These are phyloP conservation scores for Xylaria sp. DNA, from an alignment of 2,329 filamentous ascomycete species.

Conservation along the genomic window DNA sequence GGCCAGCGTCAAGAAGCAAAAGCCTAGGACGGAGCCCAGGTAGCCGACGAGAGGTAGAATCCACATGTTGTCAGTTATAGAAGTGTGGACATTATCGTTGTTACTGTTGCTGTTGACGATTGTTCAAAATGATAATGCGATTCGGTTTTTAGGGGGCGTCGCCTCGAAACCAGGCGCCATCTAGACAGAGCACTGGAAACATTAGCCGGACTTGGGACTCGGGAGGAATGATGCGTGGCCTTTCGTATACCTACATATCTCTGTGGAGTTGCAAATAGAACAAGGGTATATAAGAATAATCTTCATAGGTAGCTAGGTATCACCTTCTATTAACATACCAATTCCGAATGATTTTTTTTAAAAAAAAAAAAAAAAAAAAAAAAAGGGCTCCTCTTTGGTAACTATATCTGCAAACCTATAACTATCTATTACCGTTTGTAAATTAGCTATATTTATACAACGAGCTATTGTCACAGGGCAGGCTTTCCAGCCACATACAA, in stretches of 20 bases:
- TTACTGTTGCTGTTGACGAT: background rate
- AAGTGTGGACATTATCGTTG: conserved; percentile 27
- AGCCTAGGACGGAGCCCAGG: conserved; percentile 85
- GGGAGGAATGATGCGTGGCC: conserved; percentile 37
- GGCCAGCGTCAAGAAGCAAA: conserved; percentile 92
- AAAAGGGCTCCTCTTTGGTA: too few relatives aligned
- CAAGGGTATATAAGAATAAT: too few relatives aligned
- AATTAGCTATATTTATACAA: too few relatives aligned
- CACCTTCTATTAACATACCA: too few relatives aligned
- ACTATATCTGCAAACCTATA: too few relatives aligned
- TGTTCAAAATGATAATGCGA: background rate
- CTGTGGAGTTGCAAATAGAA: too few relatives aligned
- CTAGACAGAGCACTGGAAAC: background rate
- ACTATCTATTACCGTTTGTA: too few relatives aligned
- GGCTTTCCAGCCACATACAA: too few relatives aligned
- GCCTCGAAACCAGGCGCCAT: background rate
- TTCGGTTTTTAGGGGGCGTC: background rate
- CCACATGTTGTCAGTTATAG: conserved; percentile 76
- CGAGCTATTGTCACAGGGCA: too few relatives aligned
- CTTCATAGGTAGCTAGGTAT: too few relatives aligned
- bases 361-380: too few relatives aligned
- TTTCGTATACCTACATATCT: conserved; percentile 1
- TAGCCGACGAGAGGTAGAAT: conserved; percentile 94
- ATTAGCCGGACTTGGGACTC: background rate
- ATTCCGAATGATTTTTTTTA: too few relatives aligned